Base-by-base conservation (phyloP, 148 eudicot genomes). In the Dianthus caryophyllus region DNA sequence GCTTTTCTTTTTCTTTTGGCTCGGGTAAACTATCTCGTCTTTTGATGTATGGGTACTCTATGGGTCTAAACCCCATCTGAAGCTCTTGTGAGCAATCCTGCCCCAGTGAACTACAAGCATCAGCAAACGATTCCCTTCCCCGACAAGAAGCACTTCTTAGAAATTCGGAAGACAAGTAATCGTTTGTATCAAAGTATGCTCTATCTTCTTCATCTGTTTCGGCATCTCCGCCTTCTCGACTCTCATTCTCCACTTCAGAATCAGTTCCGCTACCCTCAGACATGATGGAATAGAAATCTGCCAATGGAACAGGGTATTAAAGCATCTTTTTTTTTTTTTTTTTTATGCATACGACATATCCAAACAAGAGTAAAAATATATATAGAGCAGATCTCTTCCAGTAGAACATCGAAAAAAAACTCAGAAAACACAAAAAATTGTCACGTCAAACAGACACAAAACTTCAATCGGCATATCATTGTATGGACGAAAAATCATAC, bases 201-300 rank as follows among this genome's bases (percentile, higher is more conserved):
- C 81, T 83, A 73, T 87, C 96, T 20, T 91, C 97, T 75, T 89
- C 98, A 78, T 92, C 94, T 59, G 89, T 76, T 77, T 92, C 96
- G 44, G 78, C 80, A 73, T 84, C 84, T 11, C 60, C 91, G 59
- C 94, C 98, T 66, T 85, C 74, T 66, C 81, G 90, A 73, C 98
- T 92, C 75, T 87, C 96, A 68, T 84, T 87, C 70, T 89, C 96
- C 20, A 80, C 93, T 67, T 87, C 97, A 12, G 94, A 85, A 63
- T 89, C 97, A 64, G 79, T 78, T 77, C 79, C 94, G 79, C 96
- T 89, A 69, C 98, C 98, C 78, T 89, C 98, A 33, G 96, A 92
- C 96, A 92, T 81, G 78, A 89, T 78, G 29, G 98, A 92, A 71
- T 92, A 89, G 75, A 92, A 89, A 85, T 92, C 98, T 89, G 60